Conservation (phyloP, 768 basidiomycete genomes). For the Lactarius trivialis region DNA sequence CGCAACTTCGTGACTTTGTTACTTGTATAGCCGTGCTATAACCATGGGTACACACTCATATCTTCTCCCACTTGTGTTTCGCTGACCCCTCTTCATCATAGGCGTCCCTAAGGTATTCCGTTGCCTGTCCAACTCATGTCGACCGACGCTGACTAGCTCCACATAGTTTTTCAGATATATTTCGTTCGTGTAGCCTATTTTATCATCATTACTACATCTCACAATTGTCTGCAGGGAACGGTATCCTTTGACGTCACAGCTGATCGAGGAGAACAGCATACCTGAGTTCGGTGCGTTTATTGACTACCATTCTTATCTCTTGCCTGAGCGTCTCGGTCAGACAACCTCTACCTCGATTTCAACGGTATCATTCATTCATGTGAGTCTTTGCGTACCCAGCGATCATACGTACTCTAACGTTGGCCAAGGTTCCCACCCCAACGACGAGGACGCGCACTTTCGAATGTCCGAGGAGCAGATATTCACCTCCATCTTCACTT, state of each 20-base stretch:
- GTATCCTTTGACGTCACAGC: constrained; percentile 95
- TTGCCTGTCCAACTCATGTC: neutral
- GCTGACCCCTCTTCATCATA: constrained; percentile 22
- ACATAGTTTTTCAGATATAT: constrained; percentile 92
- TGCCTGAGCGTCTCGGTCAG: constrained; percentile 32
- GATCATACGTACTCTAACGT: neutral
- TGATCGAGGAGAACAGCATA: constrained; percentile 98
- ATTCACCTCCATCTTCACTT: constrained; percentile 93
- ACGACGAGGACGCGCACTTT: constrained; percentile 94
- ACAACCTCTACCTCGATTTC: constrained; percentile 91
- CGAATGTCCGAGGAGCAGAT: constrained; percentile 95
- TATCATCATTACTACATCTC: neutral
- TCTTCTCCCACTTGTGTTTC: neutral
- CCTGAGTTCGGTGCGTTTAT: constrained; percentile 81
- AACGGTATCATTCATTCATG: constrained; percentile 91
- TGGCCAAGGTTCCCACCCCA: constrained; percentile 78
- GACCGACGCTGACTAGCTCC: neutral
- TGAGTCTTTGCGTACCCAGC: constrained; percentile 20
- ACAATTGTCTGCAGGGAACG: constrained; percentile 59
- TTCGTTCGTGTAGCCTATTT: constrained; percentile 48
- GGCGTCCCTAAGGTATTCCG: constrained; percentile 43
- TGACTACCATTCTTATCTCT: neutral
- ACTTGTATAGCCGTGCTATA: neutral
- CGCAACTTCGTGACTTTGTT: neutral
- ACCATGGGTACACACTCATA: constrained; percentile 17